A percentile compares a stretch with the other conserved stretches of the same genome.
Evolutionary conservation across 2,329 filamentous ascomycete genomes (phyloP).

Genomic region (Aurifilum marmelostoma): DNA sequence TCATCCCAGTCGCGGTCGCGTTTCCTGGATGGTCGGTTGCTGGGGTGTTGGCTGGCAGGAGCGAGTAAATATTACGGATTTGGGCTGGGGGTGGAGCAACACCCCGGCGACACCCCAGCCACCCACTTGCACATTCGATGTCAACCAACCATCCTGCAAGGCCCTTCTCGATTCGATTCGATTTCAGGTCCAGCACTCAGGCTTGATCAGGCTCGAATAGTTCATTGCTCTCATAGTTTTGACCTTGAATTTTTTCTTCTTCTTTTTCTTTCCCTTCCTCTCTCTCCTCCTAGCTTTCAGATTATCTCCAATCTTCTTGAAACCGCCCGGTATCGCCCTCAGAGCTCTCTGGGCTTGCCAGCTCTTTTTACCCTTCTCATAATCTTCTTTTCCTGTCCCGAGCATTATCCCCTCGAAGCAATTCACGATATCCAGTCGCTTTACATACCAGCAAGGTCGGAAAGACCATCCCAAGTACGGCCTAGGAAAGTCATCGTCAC

Average conservation of each 20-base stretch:
- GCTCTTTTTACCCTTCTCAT: conserved; percentile 13
- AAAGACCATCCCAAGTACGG: conserved; percentile 10
- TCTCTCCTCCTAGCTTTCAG: conserved; percentile 10
- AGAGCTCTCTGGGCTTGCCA: neutral
- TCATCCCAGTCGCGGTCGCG: conserved; percentile 23
- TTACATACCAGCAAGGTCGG: conserved; percentile 13
- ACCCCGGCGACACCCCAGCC: conserved; percentile 16
- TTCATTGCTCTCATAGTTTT: conserved; percentile 19
- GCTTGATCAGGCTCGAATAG: conserved; percentile 16
- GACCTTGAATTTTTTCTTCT: conserved; percentile 9
- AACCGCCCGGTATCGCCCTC: conserved; percentile 2
- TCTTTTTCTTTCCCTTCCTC: too few species aligned
- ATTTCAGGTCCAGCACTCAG: conserved; percentile 8
- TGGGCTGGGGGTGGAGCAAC: conserved; percentile 11
- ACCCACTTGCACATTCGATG: conserved; percentile 18
- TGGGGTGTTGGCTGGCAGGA: conserved; percentile 20
- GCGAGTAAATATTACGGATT: conserved; percentile 22
- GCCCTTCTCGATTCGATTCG: conserved; percentile 4
- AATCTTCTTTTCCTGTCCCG: conserved; percentile 8
- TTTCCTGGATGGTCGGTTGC: conserved; percentile 13
- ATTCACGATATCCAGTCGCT: conserved; percentile 17
- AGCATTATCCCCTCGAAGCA: neutral
- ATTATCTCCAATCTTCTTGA: conserved; percentile 5
- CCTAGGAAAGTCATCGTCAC: conserved; percentile 20
- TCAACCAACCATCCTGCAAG: conserved; percentile 13